These are phyloP conservation scores for Melaleuca alternifolia DNA, from an alignment of 345 rosid genomes.

Conservation along the genomic window DNA sequence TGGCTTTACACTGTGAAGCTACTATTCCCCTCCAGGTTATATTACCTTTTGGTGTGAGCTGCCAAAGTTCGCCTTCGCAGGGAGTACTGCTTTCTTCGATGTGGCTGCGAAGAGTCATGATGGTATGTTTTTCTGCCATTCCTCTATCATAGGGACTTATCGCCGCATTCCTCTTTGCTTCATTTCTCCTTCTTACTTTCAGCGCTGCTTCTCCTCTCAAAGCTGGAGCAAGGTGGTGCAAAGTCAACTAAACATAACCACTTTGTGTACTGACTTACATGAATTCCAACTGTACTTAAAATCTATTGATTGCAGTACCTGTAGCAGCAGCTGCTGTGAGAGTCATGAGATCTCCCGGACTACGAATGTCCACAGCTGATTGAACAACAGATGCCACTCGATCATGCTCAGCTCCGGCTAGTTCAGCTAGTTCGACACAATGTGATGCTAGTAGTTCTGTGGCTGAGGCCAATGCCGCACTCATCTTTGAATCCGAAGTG, in stretches of 20 bases:
- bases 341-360: constrained; percentile 79
- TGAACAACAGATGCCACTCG: constrained; percentile 56
- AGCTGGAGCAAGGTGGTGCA: constrained; percentile 23
- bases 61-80: constrained; percentile 65
- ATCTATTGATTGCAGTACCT: constrained; percentile 23
- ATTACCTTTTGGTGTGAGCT: constrained; percentile 58
- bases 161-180: constrained; percentile 76
- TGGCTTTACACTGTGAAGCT: not conserved
- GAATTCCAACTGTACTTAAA: not conserved
- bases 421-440: constrained; percentile 79
- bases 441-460: constrained; percentile 84
- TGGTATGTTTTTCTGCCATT: constrained; percentile 34
- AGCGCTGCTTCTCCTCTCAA: constrained; percentile 89
- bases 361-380: constrained; percentile 73
- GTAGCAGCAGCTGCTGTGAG: constrained; percentile 99
- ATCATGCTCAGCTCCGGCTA: constrained; percentile 67
- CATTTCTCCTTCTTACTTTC: constrained; percentile 67
- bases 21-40: not conserved
- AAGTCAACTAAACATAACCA: not conserved
- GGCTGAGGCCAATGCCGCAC: constrained; percentile 71
- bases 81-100: constrained; percentile 31
- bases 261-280: not conserved
- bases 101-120: constrained; percentile 21
- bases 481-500: constrained; percentile 49
- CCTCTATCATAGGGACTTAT: constrained; percentile 70